Evolutionary conservation across 768 basidiomycete species (phyloP).

Genomic region (Leccinum disarticulatum): DNA sequence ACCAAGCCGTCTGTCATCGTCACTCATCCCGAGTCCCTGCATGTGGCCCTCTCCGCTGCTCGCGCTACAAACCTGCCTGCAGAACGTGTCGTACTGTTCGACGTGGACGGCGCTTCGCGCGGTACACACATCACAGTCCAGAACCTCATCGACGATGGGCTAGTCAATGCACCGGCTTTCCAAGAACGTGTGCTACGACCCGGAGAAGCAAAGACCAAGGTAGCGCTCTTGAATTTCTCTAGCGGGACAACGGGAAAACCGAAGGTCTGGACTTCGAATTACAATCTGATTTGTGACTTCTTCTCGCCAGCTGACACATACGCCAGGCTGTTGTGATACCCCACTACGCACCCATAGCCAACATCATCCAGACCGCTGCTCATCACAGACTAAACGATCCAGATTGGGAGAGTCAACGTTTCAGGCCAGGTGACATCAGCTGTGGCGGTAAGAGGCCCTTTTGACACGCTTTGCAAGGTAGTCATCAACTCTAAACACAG

Average conservation of each 20-base stretch:
- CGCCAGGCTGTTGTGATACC: constrained; percentile 58
- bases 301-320: neutral
- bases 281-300: neutral
- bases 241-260: constrained; percentile 77
- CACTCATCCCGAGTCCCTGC: constrained; percentile 44
- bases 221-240: constrained; percentile 72
- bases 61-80: constrained; percentile 39
- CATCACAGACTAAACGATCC: constrained; percentile 51
- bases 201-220: constrained; percentile 66
- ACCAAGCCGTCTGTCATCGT: constrained; percentile 50
- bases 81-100: constrained; percentile 45
- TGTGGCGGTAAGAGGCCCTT: constrained; percentile 47
- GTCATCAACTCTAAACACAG: constrained; percentile 29
- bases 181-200: constrained; percentile 49
- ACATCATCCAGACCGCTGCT: constrained; percentile 58
- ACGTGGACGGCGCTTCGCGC: constrained; percentile 20
- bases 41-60: constrained; percentile 47
- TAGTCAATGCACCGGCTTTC: constrained; percentile 38
- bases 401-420: constrained; percentile 48
- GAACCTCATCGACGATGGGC: constrained; percentile 49
- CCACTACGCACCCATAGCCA: constrained; percentile 58
- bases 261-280: constrained; percentile 45
- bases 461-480: neutral
- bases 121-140: constrained; percentile 40
- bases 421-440: constrained; percentile 59